phyloP scores from a whole-genome alignment of 176 grass and related monocot species.

The Carex cristatella region DNA sequence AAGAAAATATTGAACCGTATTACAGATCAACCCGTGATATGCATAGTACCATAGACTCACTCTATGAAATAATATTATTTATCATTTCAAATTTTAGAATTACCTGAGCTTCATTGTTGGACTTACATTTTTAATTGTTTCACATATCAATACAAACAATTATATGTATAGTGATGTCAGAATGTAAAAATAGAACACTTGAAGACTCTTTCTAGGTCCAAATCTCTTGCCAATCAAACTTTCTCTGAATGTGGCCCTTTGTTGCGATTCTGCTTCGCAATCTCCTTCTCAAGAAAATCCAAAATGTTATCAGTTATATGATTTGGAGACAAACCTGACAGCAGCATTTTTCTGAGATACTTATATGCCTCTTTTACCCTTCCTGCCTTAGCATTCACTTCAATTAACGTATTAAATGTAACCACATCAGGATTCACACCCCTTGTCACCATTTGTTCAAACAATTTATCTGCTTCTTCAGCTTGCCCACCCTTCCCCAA shows the following conservation, averaged over 20 bases:
- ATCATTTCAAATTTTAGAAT: no score
- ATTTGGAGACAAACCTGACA: slow-evolving; percentile 77
- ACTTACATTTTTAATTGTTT: no score
- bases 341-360: slow-evolving; percentile 81
- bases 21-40: no score
- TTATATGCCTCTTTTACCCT: slow-evolving; percentile 78
- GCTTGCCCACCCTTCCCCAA: slow-evolving; percentile 61
- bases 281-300: slow-evolving; percentile 76
- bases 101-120: no score
- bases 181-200: not conserved
- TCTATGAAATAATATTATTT: no score
- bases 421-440: slow-evolving; percentile 87
- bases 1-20: no score
- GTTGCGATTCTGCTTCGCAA: slow-evolving; percentile 55
- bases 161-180: not conserved
- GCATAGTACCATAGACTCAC: no score
- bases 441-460: slow-evolving; percentile 53
- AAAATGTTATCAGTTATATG: slow-evolving; percentile 77
- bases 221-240: not conserved
- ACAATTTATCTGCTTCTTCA: slow-evolving; percentile 61
- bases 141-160: not conserved
- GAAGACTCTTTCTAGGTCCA: not conserved
- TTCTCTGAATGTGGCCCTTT: slow-evolving; percentile 15
- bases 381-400: slow-evolving; percentile 84
- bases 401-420: slow-evolving; percentile 89